Evolutionary conservation across 768 basidiomycete genomes (phyloP).

Genomic region (Xerocomellus amylosporus): DNA sequence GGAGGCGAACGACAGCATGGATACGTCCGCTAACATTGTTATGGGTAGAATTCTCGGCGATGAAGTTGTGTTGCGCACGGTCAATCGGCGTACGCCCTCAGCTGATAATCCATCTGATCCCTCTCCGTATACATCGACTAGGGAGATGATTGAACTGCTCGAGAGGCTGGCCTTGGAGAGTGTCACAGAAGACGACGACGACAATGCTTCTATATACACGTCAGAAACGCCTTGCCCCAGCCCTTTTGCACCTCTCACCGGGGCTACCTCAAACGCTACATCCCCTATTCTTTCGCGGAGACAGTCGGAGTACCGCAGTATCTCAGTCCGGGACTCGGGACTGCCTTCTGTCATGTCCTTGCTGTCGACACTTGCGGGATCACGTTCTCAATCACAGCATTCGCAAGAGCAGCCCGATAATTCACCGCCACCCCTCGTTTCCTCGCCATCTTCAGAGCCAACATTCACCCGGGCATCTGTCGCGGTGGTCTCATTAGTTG

Average conservation of each 20-base stretch:
- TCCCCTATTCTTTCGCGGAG: conserved; percentile 58
- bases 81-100: conserved; percentile 35
- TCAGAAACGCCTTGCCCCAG: conserved; percentile 40
- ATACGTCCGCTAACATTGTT: conserved; percentile 30
- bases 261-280: conserved; percentile 34
- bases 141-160: conserved; percentile 41
- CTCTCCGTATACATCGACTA: conserved; percentile 21
- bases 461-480: conserved; percentile 48
- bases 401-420: conserved; percentile 39
- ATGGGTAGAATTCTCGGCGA: conserved; percentile 65
- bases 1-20: conserved; percentile 28
- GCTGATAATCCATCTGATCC: conserved; percentile 7
- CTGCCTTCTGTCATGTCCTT: conserved; percentile 64
- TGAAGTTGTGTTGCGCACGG: conserved; percentile 57
- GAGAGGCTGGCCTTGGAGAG: conserved; percentile 37
- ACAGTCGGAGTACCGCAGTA: conserved; percentile 51
- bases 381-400: conserved; percentile 58
- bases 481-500: conserved; percentile 61
- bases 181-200: conserved; percentile 41
- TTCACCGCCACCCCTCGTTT: conserved; percentile 28
- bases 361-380: conserved; percentile 59
- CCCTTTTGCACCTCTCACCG: conserved; percentile 25
- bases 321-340: conserved; percentile 43
- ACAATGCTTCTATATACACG: conserved; percentile 40
- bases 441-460: conserved; percentile 27